phyloP scores from a whole-genome alignment of 345 rosid species.

The Salix arbutifolia region DNA sequence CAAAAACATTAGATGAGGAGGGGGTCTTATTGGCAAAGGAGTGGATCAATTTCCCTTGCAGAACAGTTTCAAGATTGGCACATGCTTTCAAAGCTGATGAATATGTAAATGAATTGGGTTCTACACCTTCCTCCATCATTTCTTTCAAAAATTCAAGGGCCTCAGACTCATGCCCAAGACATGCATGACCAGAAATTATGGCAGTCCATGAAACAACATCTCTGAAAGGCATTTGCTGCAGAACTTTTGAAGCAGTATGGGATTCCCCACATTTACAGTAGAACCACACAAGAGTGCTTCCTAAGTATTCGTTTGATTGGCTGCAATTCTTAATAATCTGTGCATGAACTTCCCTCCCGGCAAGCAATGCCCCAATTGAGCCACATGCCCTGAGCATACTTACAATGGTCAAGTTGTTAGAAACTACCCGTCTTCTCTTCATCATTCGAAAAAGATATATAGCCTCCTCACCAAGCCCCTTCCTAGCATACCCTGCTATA shows the following conservation, averaged over 20 bases:
- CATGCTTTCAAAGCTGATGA: slow-evolving; percentile 86
- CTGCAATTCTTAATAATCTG: slow-evolving; percentile 53
- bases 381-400: slow-evolving; percentile 87
- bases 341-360: slow-evolving; percentile 77
- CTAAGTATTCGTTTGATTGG: slow-evolving; percentile 50
- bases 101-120: slow-evolving; percentile 74
- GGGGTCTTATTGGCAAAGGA: slow-evolving; percentile 73
- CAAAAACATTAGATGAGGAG: slow-evolving; percentile 59
- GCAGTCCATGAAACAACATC: slow-evolving; percentile 95
- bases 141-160: slow-evolving; percentile 68
- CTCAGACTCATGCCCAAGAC: slow-evolving; percentile 67
- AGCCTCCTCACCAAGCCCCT: slow-evolving; percentile 75
- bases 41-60: slow-evolving; percentile 63
- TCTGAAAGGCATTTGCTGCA: slow-evolving; percentile 63
- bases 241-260: slow-evolving; percentile 52
- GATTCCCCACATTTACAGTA: slow-evolving; percentile 76
- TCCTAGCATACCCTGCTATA: slow-evolving; percentile 77
- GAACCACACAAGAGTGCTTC: slow-evolving; percentile 79
- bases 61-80: slow-evolving; percentile 60
- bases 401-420: slow-evolving; percentile 63
- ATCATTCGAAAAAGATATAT: slow-evolving; percentile 63
- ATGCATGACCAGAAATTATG: slow-evolving; percentile 74
- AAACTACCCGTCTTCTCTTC: slow-evolving; percentile 58
- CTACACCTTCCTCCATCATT: slow-evolving; percentile 84
- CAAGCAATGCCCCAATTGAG: slow-evolving; percentile 42